Conservation (phyloP, 1,284 basidiomycete species). For the Melampsora larici-populina region DNA sequence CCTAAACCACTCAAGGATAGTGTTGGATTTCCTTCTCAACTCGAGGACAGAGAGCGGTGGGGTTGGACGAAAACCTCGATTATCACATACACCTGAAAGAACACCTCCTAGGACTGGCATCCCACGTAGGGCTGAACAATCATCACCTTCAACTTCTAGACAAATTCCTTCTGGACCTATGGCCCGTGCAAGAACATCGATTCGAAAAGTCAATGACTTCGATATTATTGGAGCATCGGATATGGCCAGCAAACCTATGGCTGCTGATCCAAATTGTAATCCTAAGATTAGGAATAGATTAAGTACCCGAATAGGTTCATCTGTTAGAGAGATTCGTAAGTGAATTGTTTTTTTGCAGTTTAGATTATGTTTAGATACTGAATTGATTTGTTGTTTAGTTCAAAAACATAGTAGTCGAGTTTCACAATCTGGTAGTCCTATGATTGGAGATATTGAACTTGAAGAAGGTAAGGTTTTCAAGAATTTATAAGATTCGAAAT, state of each 20-base stretch:
- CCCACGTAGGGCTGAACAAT: not conserved
- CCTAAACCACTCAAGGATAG: constrained; percentile 60
- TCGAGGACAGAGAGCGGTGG: constrained; percentile 68
- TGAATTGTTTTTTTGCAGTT: not conserved
- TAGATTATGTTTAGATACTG: not conserved
- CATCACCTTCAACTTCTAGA: not conserved
- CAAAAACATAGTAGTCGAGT: constrained; percentile 24
- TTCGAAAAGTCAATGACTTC: constrained; percentile 20
- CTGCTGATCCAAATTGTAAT: constrained; percentile 25
- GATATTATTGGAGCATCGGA: constrained; percentile 19
- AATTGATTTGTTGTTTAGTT: constrained; percentile 10
- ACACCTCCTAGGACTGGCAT: not conserved
- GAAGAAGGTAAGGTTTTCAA: constrained; percentile 1
- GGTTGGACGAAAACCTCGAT: constrained; percentile 72
- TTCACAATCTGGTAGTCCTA: not conserved
- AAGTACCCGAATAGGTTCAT: too few relatives aligned
- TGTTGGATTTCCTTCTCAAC: constrained; percentile 66
- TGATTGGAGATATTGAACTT: too few relatives aligned
- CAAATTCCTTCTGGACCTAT: not conserved
- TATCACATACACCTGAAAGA: not conserved
- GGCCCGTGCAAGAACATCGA: not conserved
- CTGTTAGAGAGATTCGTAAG: constrained; percentile 40
- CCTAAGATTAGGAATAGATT: constrained; percentile 19
- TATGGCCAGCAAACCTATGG: not conserved
- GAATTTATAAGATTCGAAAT: not conserved